Percentiles rank a stretch among this genome's conserved stretches.
Conservation (phyloP, 495 filamentous ascomycete genomes). For the Penicillium mononematosum region DNA sequence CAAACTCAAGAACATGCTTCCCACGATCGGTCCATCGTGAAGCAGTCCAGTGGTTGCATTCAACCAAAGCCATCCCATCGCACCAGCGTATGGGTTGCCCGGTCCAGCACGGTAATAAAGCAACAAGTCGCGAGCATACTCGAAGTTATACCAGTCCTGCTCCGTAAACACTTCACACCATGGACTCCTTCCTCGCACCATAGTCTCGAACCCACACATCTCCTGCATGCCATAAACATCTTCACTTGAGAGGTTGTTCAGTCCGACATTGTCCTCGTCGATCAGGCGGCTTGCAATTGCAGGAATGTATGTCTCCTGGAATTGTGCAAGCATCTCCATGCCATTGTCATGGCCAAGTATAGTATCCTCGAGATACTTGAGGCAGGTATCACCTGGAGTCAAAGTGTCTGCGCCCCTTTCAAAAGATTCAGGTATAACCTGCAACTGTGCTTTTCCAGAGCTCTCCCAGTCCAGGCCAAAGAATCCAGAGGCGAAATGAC, state of each 20-base stretch:
- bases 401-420: constrained; percentile 54
- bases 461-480: constrained; percentile 54
- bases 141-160: constrained; percentile 56
- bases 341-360: constrained; percentile 52
- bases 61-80: constrained; percentile 63
- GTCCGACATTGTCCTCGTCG: constrained; percentile 39
- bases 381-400: constrained; percentile 58
- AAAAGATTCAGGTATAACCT: constrained; percentile 53
- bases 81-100: constrained; percentile 54
- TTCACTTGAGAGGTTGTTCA: constrained; percentile 35
- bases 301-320: constrained; percentile 49
- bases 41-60: constrained; percentile 57
- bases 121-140: constrained; percentile 59
- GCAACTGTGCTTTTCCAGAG: constrained; percentile 35
- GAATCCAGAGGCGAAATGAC: constrained; percentile 55
- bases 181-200: constrained; percentile 50
- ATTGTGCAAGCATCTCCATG: constrained; percentile 42
- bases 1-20: constrained; percentile 59
- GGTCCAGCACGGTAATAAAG: constrained; percentile 63
- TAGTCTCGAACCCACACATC: constrained; percentile 60
- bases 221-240: constrained; percentile 63
- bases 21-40: constrained; percentile 44
- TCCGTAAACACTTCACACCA: constrained; percentile 60
- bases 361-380: constrained; percentile 48
- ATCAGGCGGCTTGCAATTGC: constrained; percentile 46